Evolutionary conservation across 1,284 basidiomycete species (phyloP), one percentile per base, ranked within the genome.

Genomic region (Ceratorhiza oryzae-sativae): DNA sequence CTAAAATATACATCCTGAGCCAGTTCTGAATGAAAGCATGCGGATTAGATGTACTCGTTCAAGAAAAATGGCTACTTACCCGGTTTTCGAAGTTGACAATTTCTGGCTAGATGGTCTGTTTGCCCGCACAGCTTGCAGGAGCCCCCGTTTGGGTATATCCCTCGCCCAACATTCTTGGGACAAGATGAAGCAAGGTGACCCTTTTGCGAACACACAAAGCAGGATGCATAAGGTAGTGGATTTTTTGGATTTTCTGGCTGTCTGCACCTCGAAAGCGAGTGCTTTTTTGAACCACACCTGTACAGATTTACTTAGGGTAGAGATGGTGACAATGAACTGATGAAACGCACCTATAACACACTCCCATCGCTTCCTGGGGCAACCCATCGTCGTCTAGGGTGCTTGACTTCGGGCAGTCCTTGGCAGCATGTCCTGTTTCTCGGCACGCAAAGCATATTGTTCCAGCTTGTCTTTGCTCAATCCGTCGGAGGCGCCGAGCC

Each of bases 131-230:
- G 83, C 78, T 95, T 97, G 79, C 95, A 98, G 72, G 84, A 86
- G 1, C 95, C 95, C 25, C 95, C 95, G 75, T 96, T 92, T 0
- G 94, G 93, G 77, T 97, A 98, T 32, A 97, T 85, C 0, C 95
- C 95, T 73, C 87, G 90, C 1, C 85, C 85, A 72, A 86, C 85
- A 77, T 97, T 97, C 77, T 91, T 81, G 0, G 93, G 91, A 80
- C 95, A 98, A 20, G 86, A 82, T 0, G 90, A 89, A 0, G 92
- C 91, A 1, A 97, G 84, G 78, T 97, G 94, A 0, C 94, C 94
- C 76, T 86, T 87, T 3, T 84, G 85, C 1, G 87, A 87, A 78
- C 95, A 98, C 39, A 98, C 91, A 78, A 95, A 98, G 81, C 95
- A 98, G 0, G 90, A 93, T 0, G 95, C 95, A 77, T 88, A 95